These are phyloP conservation scores for Pelargonium fulgidum DNA, from an alignment of 441 rosid species.

Conservation along the genomic window DNA sequence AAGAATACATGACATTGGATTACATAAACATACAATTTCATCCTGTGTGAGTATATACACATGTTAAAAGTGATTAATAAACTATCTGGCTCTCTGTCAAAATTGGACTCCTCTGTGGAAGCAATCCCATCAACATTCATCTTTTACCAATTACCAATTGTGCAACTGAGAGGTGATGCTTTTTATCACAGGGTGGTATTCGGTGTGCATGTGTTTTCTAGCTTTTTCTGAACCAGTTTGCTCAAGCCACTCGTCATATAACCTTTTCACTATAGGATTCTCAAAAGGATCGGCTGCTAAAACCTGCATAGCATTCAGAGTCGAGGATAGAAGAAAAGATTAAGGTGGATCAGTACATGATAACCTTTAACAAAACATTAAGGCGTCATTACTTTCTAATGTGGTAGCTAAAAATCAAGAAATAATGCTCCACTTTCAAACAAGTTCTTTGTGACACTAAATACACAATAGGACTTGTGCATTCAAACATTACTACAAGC, in stretches of 20 bases:
- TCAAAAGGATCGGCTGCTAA: conserved; percentile 58
- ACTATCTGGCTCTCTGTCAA: conserved; percentile 24
- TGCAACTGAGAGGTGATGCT: conserved; percentile 62
- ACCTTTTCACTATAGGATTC: conserved; percentile 55
- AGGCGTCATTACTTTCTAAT: neutral
- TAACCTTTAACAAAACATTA: neutral
- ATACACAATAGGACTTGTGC: neutral
- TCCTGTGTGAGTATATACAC: no score
- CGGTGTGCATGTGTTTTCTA: conserved; percentile 60
- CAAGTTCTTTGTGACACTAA: neutral
- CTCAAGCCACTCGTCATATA: conserved; percentile 79
- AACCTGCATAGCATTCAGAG: conserved; percentile 32
- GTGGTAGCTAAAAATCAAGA: neutral
- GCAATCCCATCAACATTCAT: conserved; percentile 18
- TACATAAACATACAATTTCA: no score
- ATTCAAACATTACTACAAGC: neutral
- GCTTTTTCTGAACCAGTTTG: conserved; percentile 78
- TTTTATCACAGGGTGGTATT: conserved; percentile 73
- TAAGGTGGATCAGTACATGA: neutral
- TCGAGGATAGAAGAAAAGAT: neutral
- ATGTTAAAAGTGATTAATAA: neutral
- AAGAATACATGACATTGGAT: no score
- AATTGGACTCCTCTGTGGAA: conserved; percentile 24
- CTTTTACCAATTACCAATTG: conserved; percentile 48
- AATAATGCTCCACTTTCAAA: neutral